Evolutionary conservation across 306 rosid species (phyloP).

Genomic region (Prinsepia uniflora): DNA sequence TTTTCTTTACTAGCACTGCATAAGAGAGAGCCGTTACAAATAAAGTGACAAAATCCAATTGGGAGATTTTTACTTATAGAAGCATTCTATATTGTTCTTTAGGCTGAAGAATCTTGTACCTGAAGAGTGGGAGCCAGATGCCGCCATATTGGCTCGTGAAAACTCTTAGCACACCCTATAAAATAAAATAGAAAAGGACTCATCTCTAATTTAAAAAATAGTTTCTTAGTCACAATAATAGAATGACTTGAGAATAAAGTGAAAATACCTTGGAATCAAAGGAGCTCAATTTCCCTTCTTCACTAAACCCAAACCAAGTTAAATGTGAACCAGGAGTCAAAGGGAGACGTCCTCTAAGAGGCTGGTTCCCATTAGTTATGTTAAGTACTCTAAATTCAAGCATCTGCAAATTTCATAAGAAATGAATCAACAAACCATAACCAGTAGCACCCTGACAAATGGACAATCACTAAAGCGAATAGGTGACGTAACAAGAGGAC

Average conservation of each 20-base stretch:
- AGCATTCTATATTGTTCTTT: constrained; percentile 10
- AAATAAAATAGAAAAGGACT: constrained; percentile 6
- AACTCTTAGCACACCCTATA: constrained; percentile 77
- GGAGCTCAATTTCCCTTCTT: constrained; percentile 78
- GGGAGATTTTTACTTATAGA: not conserved
- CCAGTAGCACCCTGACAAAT: not conserved
- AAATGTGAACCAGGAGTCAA: constrained; percentile 81
- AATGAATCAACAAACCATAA: constrained; percentile 9
- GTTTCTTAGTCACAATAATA: constrained; percentile 5
- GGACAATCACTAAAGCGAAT: constrained; percentile 10
- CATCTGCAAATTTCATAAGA: constrained; percentile 47
- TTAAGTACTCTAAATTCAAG: constrained; percentile 67
- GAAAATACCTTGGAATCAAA: constrained; percentile 78
- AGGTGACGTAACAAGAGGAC: constrained; percentile 1
- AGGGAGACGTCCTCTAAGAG: constrained; percentile 64
- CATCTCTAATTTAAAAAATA: constrained; percentile 21
- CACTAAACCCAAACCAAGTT: constrained; percentile 89
- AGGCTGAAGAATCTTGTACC: constrained; percentile 43
- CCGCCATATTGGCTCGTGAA: constrained; percentile 83
- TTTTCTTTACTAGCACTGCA: constrained; percentile 75
- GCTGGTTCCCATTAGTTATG: constrained; percentile 47
- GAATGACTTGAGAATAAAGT: constrained; percentile 13
- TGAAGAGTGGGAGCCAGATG: constrained; percentile 91
- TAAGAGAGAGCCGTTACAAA: constrained; percentile 12
- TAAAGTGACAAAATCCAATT: not conserved